Evolutionary conservation across 768 basidiomycete genomes (phyloP).

Genomic region (Psilocybe cubensis): DNA sequence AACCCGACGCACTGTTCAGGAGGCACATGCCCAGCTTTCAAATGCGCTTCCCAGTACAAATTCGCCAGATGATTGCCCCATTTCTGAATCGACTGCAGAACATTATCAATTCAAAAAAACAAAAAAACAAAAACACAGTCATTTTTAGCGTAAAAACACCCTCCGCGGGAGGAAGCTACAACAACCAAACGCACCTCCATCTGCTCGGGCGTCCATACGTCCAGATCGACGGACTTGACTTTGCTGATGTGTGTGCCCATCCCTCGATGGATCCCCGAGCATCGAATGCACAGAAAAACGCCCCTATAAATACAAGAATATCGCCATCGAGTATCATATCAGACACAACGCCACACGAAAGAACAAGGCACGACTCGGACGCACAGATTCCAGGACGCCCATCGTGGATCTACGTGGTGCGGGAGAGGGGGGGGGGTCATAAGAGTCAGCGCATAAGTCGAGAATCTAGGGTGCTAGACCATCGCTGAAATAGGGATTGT

Average conservation of each 20-base stretch:
- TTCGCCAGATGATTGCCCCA: slow-evolving; percentile 97
- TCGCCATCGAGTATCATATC: not conserved
- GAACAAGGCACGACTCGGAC: slow-evolving; percentile 22
- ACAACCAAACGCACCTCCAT: slow-evolving; percentile 69
- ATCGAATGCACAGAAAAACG: slow-evolving; percentile 94
- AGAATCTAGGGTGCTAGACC: not conserved
- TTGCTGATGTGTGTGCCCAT: slow-evolving; percentile 99
- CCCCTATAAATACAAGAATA: slow-evolving; percentile 59
- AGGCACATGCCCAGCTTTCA: slow-evolving; percentile 89
- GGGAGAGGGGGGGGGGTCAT: not conserved
- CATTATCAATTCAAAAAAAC: not conserved
- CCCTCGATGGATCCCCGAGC: slow-evolving; percentile 95
- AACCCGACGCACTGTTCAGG: slow-evolving; percentile 83
- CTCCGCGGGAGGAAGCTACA: too few relatives aligned
- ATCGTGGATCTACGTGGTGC: slow-evolving; percentile 77
- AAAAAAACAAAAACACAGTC: not conserved
- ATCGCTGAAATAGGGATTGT: not conserved
- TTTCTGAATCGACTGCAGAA: slow-evolving; percentile 72
- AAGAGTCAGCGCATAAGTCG: slow-evolving; percentile 6
- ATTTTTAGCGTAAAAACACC: too few relatives aligned
- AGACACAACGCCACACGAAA: slow-evolving; percentile 1
- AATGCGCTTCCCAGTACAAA: slow-evolving; percentile 95
- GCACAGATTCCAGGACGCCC: slow-evolving; percentile 97
- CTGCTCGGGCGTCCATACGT: slow-evolving; percentile 97
- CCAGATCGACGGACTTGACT: slow-evolving; percentile 96